phyloP scores from a whole-genome alignment of 2,329 filamentous ascomycete genomes.

The Trichoderma semiorbis region DNA sequence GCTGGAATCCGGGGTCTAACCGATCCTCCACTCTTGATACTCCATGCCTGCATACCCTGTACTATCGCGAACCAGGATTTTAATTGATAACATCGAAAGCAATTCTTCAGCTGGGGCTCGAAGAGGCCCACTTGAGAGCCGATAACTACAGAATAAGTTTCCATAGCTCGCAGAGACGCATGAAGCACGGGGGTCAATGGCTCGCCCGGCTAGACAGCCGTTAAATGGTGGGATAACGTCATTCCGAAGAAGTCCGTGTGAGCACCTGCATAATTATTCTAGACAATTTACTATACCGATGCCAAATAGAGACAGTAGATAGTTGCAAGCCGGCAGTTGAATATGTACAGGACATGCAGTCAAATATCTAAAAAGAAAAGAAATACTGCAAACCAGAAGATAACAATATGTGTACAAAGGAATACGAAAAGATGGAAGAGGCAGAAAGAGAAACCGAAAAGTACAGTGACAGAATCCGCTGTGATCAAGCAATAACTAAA shows the following conservation, averaged over 20 bases:
- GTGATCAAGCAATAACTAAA: neutral
- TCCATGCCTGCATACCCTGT: neutral
- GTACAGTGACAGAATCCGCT: neutral
- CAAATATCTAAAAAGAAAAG: neutral
- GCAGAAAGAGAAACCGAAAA: neutral
- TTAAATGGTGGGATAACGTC: neutral
- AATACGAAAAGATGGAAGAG: neutral
- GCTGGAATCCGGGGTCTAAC: neutral
- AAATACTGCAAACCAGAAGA: neutral
- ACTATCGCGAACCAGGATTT: neutral
- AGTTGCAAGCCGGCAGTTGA: neutral
- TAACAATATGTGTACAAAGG: no score
- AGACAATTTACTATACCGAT: neutral
- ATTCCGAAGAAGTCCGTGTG: neutral
- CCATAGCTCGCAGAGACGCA: neutral
- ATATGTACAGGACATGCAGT: neutral
- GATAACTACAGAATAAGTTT: neutral
- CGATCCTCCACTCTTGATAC: neutral
- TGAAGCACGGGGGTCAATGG: neutral
- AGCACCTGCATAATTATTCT: neutral
- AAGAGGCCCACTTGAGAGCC: neutral
- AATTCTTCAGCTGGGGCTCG: neutral
- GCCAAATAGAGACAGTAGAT: neutral
- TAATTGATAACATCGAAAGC: neutral
- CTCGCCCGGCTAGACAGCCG: neutral